Evolutionary conservation across 257 asterid species (phyloP), one percentile per base, ranked within the genome.

Genomic region (Knoxia roxburghii): DNA sequence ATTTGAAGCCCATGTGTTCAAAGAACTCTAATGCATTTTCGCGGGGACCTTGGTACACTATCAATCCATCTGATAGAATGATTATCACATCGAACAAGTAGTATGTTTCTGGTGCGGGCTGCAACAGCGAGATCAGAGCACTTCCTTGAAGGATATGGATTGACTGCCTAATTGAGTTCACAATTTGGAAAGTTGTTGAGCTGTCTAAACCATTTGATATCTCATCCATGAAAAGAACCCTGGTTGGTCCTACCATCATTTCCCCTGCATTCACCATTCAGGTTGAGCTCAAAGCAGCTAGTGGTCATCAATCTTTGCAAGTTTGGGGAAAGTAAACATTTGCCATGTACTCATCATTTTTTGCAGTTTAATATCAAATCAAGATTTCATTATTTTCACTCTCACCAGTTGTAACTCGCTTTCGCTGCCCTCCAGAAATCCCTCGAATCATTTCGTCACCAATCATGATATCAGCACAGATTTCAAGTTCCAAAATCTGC

Each of bases 371-470:
- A 9, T 37, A 3, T 37, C 6, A 37, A 9, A 37, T 4, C 4
- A 37, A 37, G 9, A 37, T 3, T 4, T 37, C 41, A 37, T 41
- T 11, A 7, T 41, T 41, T 41, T 2, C 14, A 7, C 9, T 41
- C 46, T 41, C 41, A 91, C 98, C 98, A 7, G 96, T 80, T 1
- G 96, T 91, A 7, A 91, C 92, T 37, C 98, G 80, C 83, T 89
- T 91, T 68, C 81, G 83, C 68, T 91, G 98, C 64, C 98, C 98
- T 65, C 98, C 98, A 23, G 98, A 91, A 72, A 91, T 89, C 61
- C 98, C 98, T 79, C 89, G 79, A 48, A 83, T 83, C 96, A 91
- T 89, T 78, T 85, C 96, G 73, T 91, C 96, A 65, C 98, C 98
- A 68, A 91, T 90, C 78, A 87, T 58, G 68, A 95, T 87, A 80